These are phyloP conservation scores for Botryobasidium botryosum DNA, from an alignment of 768 basidiomycete species.

Conservation along the genomic window DNA sequence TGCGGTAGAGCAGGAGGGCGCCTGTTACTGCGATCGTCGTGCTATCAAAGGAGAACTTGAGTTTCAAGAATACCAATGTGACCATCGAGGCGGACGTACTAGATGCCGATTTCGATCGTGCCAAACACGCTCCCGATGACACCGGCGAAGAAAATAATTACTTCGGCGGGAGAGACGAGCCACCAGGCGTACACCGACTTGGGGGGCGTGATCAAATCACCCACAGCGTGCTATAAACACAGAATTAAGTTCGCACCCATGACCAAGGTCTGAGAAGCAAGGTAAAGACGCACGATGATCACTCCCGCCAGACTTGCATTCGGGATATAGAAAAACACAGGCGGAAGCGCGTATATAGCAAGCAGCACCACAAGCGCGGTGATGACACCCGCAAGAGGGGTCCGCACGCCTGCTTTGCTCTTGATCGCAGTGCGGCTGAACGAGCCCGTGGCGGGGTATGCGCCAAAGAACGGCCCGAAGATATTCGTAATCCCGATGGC, in stretches of 20 bases:
- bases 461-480: constrained; percentile 72
- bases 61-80: background rate
- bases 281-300: constrained; percentile 82
- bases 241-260: constrained; percentile 11
- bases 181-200: constrained; percentile 73
- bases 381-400: constrained; percentile 74
- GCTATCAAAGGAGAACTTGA: constrained; percentile 3
- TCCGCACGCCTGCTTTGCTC: constrained; percentile 93
- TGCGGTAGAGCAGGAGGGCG: constrained; percentile 63
- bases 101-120: constrained; percentile 87
- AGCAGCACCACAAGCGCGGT: constrained; percentile 81
- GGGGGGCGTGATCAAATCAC: constrained; percentile 63
- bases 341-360: constrained; percentile 88
- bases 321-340: constrained; percentile 26
- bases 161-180: constrained; percentile 87
- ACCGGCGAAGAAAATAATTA: constrained; percentile 71
- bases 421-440: constrained; percentile 98
- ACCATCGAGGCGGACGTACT: constrained; percentile 17
- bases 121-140: constrained; percentile 85
- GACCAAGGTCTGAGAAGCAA: no score
- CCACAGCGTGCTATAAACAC: constrained; percentile 26
- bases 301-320: constrained; percentile 59
- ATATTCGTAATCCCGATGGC: constrained; percentile 97
- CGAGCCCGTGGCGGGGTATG: constrained; percentile 94
- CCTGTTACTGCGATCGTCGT: constrained; percentile 66